Base-by-base conservation (phyloP, 2,329 filamentous ascomycete genomes). In the Fusarium penzigii region DNA sequence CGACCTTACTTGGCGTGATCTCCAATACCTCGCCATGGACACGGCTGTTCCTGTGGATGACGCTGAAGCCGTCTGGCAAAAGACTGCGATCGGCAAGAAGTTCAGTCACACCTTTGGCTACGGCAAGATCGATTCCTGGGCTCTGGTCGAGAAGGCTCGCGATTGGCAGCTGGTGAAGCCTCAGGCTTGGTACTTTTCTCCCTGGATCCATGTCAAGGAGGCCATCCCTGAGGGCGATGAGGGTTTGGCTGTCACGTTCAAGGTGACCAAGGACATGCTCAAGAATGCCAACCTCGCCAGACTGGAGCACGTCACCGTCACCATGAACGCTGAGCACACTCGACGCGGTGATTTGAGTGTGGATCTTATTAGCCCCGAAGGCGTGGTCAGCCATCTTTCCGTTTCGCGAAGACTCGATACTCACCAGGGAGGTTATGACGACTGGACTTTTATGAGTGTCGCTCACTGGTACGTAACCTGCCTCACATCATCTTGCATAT, bases 381-480 rank as follows among this genome's bases (percentile, higher is more conserved):
- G 90, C 10, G 75, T 97, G 52, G 78, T 91, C 57, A 96, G 91
- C 67, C 87, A 96, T 67, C 83, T 99, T 48, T 88, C 92, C 5
- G 89, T 86, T 12, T 78, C 87, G 2, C 88, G 94, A 58, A 80
- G 80, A 53, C 72, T 83, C 17, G 94, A 99, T 70, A 76, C 80
- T 2, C 81, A 80, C 36, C 68, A 74, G 1, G 72, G 74, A 17
- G 94, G 94, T 9, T 99, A 97, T 69, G 76, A 86, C 38, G 91
- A 97, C 73, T 99, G 94, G 94, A 97, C 93, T 0, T 99, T 99
- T 66, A 99, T 99, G 94, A 95, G 88, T 56, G 94, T 99, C 38
- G 92, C 87, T 58, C 94, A 99, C 70, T 99, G 92, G 89, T 92
- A 80, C 72, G 86, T 72, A 17, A 29, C 6, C 12, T 1, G 1